phyloP scores from a whole-genome alignment of 2,329 filamentous ascomycete species.

The Phaeosphaeria sp. region DNA sequence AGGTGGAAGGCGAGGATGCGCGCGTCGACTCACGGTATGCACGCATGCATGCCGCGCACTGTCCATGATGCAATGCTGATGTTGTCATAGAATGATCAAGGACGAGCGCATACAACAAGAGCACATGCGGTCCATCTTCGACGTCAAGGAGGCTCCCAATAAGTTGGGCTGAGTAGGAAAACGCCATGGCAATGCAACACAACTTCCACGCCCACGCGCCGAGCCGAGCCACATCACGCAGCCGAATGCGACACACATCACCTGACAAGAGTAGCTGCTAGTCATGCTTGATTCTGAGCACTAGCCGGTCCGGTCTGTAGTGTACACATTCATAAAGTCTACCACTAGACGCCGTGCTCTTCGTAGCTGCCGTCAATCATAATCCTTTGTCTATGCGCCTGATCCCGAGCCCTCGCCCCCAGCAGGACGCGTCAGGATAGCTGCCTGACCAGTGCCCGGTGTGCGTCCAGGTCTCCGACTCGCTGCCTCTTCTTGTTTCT shows the following conservation, averaged over 20 bases:
- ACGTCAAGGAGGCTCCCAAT: slow-evolving; percentile 76
- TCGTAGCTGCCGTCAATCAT: slow-evolving; percentile 31
- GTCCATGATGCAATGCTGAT: slow-evolving; percentile 10
- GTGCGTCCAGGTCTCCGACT: slow-evolving; percentile 79
- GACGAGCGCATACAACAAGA: slow-evolving; percentile 77
- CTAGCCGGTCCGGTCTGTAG: slow-evolving; percentile 33
- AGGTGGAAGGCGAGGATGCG: slow-evolving; percentile 90
- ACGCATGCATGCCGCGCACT: too few species aligned
- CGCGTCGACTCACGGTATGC: slow-evolving; percentile 74
- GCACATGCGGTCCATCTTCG: slow-evolving; percentile 72
- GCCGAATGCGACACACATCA: not conserved
- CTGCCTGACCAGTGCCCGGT: slow-evolving; percentile 71
- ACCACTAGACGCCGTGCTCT: slow-evolving; percentile 40
- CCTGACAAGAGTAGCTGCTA: slow-evolving; percentile 17
- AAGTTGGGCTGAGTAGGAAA: slow-evolving; percentile 68
- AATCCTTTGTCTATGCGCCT: slow-evolving; percentile 26
- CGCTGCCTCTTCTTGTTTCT: slow-evolving; percentile 98
- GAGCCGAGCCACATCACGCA: slow-evolving; percentile 14
- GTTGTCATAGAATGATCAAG: slow-evolving; percentile 74
- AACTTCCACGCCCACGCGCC: slow-evolving; percentile 3
- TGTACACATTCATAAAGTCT: slow-evolving; percentile 40
- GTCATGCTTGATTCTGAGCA: slow-evolving; percentile 33
- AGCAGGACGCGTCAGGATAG: slow-evolving; percentile 73
- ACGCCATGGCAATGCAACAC: not conserved
- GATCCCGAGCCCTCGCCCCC: slow-evolving; percentile 46